Conservation (phyloP, 2,329 filamentous ascomycete species). For the Pseudogymnoascus sp. region DNA sequence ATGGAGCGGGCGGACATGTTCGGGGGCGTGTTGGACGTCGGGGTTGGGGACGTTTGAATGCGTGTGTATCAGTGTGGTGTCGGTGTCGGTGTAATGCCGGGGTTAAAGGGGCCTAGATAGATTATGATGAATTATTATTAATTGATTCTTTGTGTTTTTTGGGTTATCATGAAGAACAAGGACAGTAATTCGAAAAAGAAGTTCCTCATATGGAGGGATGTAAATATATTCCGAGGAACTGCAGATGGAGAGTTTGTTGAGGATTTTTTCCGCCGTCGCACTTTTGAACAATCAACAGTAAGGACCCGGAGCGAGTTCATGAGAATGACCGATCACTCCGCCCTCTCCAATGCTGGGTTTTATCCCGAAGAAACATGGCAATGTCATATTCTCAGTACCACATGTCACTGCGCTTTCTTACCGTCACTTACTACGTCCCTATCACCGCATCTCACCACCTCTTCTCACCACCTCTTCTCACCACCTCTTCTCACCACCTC, state of each 20-base stretch:
- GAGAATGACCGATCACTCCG: not conserved
- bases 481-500: not conserved
- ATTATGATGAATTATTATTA: constrained; percentile 8
- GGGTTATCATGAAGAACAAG: no score
- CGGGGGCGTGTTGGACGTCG: not conserved
- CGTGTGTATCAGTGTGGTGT: not conserved
- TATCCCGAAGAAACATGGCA: no score
- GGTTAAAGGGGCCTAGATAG: constrained; percentile 1
- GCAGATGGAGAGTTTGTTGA: not conserved
- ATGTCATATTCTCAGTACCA: no score
- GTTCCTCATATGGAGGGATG: no score
- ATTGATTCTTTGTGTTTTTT: not conserved
- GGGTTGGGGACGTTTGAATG: not conserved
- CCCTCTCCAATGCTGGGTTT: not conserved
- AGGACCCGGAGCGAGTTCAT: not conserved
- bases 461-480: not conserved
- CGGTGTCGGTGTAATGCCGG: not conserved
- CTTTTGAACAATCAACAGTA: not conserved
- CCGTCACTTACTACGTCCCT: not conserved
- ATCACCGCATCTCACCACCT: not conserved
- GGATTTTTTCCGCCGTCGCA: not conserved
- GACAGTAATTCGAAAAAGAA: no score
- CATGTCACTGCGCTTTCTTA: not conserved
- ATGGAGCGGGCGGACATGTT: not conserved
- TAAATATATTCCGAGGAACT: no score